Base-by-base conservation (phyloP, 306 rosid genomes). In the Begonia fuchsioides region DNA sequence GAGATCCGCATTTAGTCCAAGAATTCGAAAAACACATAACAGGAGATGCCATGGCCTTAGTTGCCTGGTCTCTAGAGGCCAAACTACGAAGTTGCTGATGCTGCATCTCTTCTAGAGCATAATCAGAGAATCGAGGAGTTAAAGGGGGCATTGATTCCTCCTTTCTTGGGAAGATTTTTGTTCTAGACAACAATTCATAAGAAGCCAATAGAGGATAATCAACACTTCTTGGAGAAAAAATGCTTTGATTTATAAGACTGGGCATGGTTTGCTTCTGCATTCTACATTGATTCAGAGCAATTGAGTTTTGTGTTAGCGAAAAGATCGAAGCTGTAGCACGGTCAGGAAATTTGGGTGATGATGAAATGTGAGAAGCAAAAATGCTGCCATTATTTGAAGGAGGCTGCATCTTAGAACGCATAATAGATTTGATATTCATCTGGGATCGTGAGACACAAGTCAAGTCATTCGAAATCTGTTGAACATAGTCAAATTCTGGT, bases 261-360 rank as follows among this genome's bases (percentile, higher is more conserved):
- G 79, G 46, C 41, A 72, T 69, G 68, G 70, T 68, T 26, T 26
- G 32, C 54, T 76, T 87, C 60, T 74, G 77, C 55, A 79, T 87
- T 47, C 79, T 87, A 63, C 76, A 83, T 57, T 79, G 88, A 61
- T 79, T 79, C 38, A 71, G 60, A 32, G 79, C 57, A 15, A 85
- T 88, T 11, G 94, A 79, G 53, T 74, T 79, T 58, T 76, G 94
- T 11, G 78, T 74, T 4, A 87, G 88, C 26, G 94, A 83, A 60
- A 76, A 83, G 10, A 70, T 73, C 39, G 76, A 69, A 41, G 78
- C 75, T 0, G 60, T 66, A 13, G 78, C 68, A 13, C 69, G 76
- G 45, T 83, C 88, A 41, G 94, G 71, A 50, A 59, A 83, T 14
- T 80, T 66, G 10, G 94, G 85, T 41, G 94, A 83, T 38, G 94